Conservation (phyloP, 2,329 filamentous ascomycete genomes). For the Xylaria sp. region DNA sequence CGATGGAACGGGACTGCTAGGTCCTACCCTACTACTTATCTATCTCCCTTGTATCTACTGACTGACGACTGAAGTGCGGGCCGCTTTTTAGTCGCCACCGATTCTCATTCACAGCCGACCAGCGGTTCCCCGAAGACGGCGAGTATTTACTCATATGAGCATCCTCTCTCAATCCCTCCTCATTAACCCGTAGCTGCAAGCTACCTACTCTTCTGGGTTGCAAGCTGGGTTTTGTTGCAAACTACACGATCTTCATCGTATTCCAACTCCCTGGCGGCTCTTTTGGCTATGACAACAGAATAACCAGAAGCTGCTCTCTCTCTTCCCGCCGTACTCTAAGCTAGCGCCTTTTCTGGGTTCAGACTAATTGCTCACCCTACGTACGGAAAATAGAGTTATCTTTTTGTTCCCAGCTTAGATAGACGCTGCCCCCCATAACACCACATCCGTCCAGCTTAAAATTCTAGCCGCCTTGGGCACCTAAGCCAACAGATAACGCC, state of each 20-base stretch:
- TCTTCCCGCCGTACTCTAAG: background rate
- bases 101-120: background rate
- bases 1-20: no score
- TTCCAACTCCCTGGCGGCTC: no score
- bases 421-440: background rate
- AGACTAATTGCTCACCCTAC: background rate
- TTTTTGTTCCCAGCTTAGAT: background rate
- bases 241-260: background rate
- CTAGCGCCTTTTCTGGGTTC: background rate
- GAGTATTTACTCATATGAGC: background rate
- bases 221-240: constrained; percentile 8
- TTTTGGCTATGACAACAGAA: background rate
- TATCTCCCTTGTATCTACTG: background rate
- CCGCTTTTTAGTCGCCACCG: background rate
- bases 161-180: background rate
- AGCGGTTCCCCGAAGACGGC: constrained; percentile 17
- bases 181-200: background rate
- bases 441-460: background rate
- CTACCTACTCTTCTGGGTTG: background rate
- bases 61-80: background rate
- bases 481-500: background rate
- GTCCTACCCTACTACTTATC: no score
- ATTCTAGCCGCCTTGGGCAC: background rate
- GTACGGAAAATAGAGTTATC: constrained; percentile 3
- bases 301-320: background rate